Percentiles rank a stretch among this genome's conserved stretches.
These are phyloP conservation scores for Cladorrhinum sp. DNA, from an alignment of 2,329 filamentous ascomycete genomes.

Conservation along the genomic window DNA sequence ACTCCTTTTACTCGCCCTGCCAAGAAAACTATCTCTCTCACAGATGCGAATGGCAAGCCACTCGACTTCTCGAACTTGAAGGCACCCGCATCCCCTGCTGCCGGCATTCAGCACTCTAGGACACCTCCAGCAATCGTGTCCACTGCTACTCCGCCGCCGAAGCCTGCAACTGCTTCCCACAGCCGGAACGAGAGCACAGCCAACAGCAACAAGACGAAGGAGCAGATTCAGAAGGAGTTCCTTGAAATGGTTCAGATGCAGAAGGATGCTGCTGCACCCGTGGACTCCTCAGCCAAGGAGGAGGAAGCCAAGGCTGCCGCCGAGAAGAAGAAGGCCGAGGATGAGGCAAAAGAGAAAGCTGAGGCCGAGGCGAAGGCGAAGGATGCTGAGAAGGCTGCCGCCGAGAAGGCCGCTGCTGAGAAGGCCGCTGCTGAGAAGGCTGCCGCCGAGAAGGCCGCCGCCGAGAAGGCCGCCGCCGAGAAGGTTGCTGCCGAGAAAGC, in stretches of 20 bases:
- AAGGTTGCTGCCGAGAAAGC: conserved; percentile 30
- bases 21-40: conserved; percentile 78
- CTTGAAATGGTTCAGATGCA: conserved; percentile 72
- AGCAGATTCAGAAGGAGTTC: conserved; percentile 81
- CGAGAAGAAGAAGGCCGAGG: conserved; percentile 11
- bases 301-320: conserved; percentile 30
- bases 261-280: conserved; percentile 41
- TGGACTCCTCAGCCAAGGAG: conserved; percentile 42
- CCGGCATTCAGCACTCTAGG: conserved; percentile 55
- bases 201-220: conserved; percentile 62
- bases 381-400: conserved; percentile 32
- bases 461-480: conserved; percentile 34
- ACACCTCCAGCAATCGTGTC: conserved; percentile 70
- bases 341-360: conserved; percentile 20
- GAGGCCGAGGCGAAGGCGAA: conserved; percentile 30
- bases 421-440: conserved; percentile 32
- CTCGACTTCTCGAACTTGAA: conserved; percentile 64
- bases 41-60: conserved; percentile 74
- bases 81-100: conserved; percentile 55
- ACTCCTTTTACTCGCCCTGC: conserved; percentile 49
- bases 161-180: conserved; percentile 66
- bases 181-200: conserved; percentile 67
- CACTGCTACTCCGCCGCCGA: conserved; percentile 76
- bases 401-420: conserved; percentile 35
- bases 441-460: conserved; percentile 32